phyloP scores from a whole-genome alignment of 768 basidiomycete species.

The Russula earlei region DNA sequence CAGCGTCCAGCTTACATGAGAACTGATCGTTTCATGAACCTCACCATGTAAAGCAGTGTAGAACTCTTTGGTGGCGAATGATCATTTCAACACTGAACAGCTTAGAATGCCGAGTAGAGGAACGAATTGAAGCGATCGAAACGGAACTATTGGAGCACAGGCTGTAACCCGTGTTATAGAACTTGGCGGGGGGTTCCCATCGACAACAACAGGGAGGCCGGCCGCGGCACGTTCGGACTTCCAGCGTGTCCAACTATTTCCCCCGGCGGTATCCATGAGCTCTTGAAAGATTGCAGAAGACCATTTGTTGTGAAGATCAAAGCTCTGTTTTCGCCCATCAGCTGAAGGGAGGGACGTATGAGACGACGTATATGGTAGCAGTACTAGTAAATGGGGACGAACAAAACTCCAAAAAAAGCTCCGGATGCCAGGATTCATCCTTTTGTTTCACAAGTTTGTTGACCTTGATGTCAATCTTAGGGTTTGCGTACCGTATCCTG shows the following conservation, averaged over 20 bases:
- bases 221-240: conserved; percentile 37
- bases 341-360: conserved; percentile 27
- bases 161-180: conserved; percentile 19
- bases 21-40: conserved; percentile 4
- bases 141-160: conserved; percentile 17
- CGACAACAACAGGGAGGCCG: conserved; percentile 41
- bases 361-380: background rate
- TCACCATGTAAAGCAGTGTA: background rate
- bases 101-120: background rate
- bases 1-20: background rate
- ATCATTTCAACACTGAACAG: background rate
- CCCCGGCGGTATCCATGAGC: conserved; percentile 60
- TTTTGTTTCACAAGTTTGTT: conserved; percentile 43
- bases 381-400: conserved; percentile 26
- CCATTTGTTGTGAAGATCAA: conserved; percentile 59
- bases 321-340: conserved; percentile 37
- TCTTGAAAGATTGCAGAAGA: conserved; percentile 59
- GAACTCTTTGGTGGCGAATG: background rate
- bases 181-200: conserved; percentile 10
- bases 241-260: conserved; percentile 48
- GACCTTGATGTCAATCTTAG: conserved; percentile 50
- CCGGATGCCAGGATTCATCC: conserved; percentile 49
- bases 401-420: conserved; percentile 57
- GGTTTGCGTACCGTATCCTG: conserved; percentile 70
- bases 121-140: no score